phyloP scores from a whole-genome alignment of 106 monocot species.

The Amphibolis antarctica region DNA sequence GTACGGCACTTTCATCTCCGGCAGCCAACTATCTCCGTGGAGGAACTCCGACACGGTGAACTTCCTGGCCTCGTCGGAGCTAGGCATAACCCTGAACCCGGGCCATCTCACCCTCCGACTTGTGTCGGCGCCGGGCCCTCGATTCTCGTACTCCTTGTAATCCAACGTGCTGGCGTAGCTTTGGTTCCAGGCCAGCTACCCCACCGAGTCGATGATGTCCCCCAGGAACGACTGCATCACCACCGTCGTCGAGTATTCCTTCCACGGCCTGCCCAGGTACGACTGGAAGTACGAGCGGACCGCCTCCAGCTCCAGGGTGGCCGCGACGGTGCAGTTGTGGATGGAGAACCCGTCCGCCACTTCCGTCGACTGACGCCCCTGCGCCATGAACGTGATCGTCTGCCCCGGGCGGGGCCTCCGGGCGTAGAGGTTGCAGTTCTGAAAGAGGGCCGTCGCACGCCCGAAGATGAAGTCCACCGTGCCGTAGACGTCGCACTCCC shows the following conservation, averaged over 20 bases:
- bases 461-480: conserved; percentile 7
- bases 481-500: conserved; percentile 6
- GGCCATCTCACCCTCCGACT: neutral
- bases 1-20: conserved; percentile 4
- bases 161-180: neutral
- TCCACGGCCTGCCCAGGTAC: conserved; percentile 6
- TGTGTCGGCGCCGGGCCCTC: neutral
- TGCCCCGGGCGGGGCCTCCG: neutral
- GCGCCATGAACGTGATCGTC: neutral
- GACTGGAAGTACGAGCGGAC: neutral
- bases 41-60: conserved; percentile 12
- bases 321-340: conserved; percentile 1
- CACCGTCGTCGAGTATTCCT: conserved; percentile 3
- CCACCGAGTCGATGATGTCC: neutral
- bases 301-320: neutral
- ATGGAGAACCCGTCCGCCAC: neutral
- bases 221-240: conserved; percentile 2
- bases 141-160: neutral
- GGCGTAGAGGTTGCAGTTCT: conserved; percentile 7
- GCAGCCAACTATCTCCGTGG: conserved; percentile 15
- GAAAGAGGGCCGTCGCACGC: neutral
- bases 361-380: neutral
- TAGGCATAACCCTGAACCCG: neutral
- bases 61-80: neutral
- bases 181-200: neutral